These are phyloP conservation scores for Pichia scutulata DNA, from an alignment of 805 yeast species.

Conservation along the genomic window DNA sequence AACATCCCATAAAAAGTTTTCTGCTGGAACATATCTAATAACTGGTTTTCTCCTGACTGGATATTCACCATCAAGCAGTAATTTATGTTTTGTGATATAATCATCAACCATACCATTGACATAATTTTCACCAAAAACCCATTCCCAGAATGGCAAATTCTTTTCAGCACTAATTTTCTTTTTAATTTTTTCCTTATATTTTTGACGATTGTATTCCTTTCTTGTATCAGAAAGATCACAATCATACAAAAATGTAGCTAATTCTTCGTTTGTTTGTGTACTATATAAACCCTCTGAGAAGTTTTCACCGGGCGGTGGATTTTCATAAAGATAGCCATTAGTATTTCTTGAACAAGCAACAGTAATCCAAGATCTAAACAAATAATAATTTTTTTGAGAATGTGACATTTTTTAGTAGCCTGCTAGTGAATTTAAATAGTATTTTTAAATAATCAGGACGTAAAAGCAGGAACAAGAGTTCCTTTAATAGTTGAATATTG, in stretches of 20 bases:
- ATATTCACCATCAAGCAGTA: neutral
- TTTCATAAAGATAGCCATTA: neutral
- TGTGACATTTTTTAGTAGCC: neutral
- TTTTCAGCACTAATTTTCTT: neutral
- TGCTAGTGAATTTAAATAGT: no score
- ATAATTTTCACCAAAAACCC: neutral
- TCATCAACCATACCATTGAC: constrained; percentile 1
- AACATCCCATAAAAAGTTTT: constrained; percentile 4
- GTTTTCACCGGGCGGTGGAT: neutral
- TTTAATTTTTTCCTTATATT: constrained; percentile 1
- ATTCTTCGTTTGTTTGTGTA: neutral
- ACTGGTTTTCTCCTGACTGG: constrained; percentile 8
- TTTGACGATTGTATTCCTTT: neutral
- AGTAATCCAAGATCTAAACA: neutral
- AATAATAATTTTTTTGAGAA: neutral
- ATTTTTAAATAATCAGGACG: no score
- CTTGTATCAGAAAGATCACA: constrained; percentile 5
- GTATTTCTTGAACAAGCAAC: neutral
- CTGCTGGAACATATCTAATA: neutral
- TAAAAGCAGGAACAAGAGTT: neutral
- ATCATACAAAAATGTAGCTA: neutral
- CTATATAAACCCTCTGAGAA: neutral
- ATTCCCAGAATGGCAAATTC: constrained; percentile 1
- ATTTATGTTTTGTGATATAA: neutral
- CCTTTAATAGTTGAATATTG: neutral